Percentiles rank a stretch among this genome's conserved stretches.
Evolutionary conservation across 495 filamentous ascomycete genomes (phyloP).

Genomic region (Aspergillus sparsus): DNA sequence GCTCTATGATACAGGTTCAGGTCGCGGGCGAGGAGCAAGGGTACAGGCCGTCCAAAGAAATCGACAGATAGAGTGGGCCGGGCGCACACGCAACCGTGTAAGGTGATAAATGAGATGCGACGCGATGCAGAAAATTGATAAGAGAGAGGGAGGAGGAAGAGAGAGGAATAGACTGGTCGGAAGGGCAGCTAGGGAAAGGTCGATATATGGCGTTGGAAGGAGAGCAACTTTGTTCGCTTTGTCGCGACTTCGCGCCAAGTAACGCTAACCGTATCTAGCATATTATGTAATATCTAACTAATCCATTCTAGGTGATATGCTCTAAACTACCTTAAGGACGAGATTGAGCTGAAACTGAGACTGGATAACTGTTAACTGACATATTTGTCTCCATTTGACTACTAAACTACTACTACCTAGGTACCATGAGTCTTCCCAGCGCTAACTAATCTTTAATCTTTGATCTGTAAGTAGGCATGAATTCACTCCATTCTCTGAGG

Average conservation of each 20-base stretch:
- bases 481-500: too few species aligned
- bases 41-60: constrained; percentile 29
- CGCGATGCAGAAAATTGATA: constrained; percentile 2
- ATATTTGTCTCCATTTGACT: too few species aligned
- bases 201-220: constrained; percentile 12
- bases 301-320: too few species aligned
- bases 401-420: too few species aligned
- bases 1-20: constrained; percentile 27
- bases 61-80: constrained; percentile 7
- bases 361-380: too few species aligned
- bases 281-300: constrained; percentile 14
- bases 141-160: constrained; percentile 1
- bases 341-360: too few species aligned
- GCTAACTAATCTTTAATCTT: too few species aligned
- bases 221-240: constrained; percentile 20
- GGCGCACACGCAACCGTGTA: constrained; percentile 22
- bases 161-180: background rate
- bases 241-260: constrained; percentile 23
- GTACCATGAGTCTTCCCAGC: too few species aligned
- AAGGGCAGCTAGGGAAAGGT: constrained; percentile 4
- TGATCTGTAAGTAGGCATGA: too few species aligned
- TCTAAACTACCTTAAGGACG: too few species aligned
- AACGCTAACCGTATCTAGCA: constrained; percentile 3
- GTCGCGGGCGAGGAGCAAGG: constrained; percentile 40
- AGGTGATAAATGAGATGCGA: background rate